Base-by-base conservation (phyloP, 805 yeast species). In the Danielozyma ontarioensis region DNA sequence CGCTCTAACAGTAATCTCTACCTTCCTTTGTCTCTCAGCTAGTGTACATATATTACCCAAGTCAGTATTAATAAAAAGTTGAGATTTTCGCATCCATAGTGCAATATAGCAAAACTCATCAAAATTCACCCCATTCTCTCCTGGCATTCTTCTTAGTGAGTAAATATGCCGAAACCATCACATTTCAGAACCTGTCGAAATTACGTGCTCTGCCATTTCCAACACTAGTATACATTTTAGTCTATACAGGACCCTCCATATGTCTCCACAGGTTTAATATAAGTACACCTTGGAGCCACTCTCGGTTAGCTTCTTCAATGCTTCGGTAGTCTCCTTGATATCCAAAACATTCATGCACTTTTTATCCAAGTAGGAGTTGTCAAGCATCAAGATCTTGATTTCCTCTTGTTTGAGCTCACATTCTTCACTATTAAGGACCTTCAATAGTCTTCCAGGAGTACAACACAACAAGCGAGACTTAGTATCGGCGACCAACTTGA, bases 301-400 rank as follows among this genome's bases (percentile, higher is more conserved):
- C 12, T 53, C 42, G 11, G 70, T 55, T 34, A 76, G 59, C 5
- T 48, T 51, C 38, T 68, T 69, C 34, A 76, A 48, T 4, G 66
- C 51, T 10, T 52, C 49, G 7, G 61, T 48, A 2, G 76, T 65
- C 35, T 74, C 81, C 13, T 61, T 59, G 23, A 66, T 54, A 36
- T 82, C 87, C 76, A 80, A 78, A 2, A 81, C 60, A 34, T 68
- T 70, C 44, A 77, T 78, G 39, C 68, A 60, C 54, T 82, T 83
- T 13, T 67, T 51, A 47, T 82, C 86, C 44, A 83, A 59, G 46
- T 72, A 76, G 4, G 81, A 61, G 27, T 75, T 70, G 49, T 82
- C 90, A 19, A 80, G 61, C 10, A 82, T 67, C 8, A 83, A 59
- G 8, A 73, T 69, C 27, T 68, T 70, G 30, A 83, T 64, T 27